Evolutionary conservation across 31 red algal genomes (phyloP).

Genomic region (Bonnemaisonia californica): DNA sequence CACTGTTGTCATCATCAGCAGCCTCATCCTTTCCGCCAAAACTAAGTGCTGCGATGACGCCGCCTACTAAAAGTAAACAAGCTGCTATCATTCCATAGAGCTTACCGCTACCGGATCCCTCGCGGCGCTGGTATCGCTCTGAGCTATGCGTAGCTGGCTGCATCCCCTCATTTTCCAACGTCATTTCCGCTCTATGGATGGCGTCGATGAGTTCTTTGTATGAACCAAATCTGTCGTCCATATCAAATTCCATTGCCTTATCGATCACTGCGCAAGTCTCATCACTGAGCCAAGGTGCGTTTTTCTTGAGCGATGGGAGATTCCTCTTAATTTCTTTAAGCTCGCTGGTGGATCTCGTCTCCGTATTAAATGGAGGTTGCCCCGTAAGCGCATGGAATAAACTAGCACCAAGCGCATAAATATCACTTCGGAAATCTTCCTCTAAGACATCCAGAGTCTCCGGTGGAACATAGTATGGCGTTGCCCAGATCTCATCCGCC

Average conservation of each 20-base stretch:
- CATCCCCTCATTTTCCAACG: background rate
- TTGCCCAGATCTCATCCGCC: conserved; percentile 13
- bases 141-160: background rate
- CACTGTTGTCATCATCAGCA: too few species aligned
- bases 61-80: too few species aligned
- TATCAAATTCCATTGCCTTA: background rate
- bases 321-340: background rate
- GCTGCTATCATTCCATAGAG: too few species aligned
- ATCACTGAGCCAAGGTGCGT: background rate
- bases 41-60: too few species aligned
- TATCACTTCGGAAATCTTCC: conserved; percentile 22
- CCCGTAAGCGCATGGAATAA: conserved; percentile 2
- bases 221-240: background rate
- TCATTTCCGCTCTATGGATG: background rate
- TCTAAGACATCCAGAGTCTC: background rate
- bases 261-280: conserved; percentile 1
- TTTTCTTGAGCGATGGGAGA: background rate
- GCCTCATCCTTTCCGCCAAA: too few species aligned
- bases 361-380: background rate
- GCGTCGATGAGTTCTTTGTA: background rate
- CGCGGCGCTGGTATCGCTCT: background rate
- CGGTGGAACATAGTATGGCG: conserved; percentile 4
- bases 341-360: background rate
- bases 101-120: too few species aligned
- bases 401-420: conserved; percentile 4